A percentile compares a stretch with the other conserved stretches of the same genome.
These are phyloP conservation scores for Colletotrichum filicis DNA, from an alignment of 2,329 filamentous ascomycete species.

Conservation along the genomic window DNA sequence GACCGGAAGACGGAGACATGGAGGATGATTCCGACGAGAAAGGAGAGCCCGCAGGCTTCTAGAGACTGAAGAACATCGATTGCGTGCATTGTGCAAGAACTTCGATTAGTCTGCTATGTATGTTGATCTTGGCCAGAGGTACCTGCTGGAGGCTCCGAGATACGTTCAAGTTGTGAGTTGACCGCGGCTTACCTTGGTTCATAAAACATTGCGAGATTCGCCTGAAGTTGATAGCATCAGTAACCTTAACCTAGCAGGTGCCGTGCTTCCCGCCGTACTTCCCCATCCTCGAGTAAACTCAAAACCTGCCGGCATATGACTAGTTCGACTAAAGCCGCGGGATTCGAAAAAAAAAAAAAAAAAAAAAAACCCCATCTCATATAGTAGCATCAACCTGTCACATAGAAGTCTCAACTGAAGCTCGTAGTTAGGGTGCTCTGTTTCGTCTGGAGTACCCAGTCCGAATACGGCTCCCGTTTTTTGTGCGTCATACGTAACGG, in stretches of 20 bases:
- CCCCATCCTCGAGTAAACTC: background rate
- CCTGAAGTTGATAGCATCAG: background rate
- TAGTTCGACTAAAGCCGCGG: background rate
- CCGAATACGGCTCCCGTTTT: background rate
- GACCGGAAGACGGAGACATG: constrained; percentile 37
- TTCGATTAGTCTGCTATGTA: background rate
- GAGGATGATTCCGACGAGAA: constrained; percentile 10
- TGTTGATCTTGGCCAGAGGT: background rate
- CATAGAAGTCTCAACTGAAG: background rate
- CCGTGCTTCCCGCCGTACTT: background rate
- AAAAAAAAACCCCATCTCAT: background rate
- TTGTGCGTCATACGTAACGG: background rate
- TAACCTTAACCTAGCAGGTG: background rate
- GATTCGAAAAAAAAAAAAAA: no score
- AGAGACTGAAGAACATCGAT: background rate
- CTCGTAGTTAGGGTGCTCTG: background rate
- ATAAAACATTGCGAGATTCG: background rate
- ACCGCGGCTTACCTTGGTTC: no score
- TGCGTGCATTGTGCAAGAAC: background rate
- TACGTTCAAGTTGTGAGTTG: background rate
- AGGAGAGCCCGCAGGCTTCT: background rate
- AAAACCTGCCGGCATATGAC: background rate
- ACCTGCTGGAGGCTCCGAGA: no score
- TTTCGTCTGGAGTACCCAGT: background rate
- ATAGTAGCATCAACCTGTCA: background rate